Percentiles rank a stretch among this genome's conserved stretches.
Conservation (phyloP, 192 early-diverging fungal genomes). For the Umbelopsis isabellina region DNA sequence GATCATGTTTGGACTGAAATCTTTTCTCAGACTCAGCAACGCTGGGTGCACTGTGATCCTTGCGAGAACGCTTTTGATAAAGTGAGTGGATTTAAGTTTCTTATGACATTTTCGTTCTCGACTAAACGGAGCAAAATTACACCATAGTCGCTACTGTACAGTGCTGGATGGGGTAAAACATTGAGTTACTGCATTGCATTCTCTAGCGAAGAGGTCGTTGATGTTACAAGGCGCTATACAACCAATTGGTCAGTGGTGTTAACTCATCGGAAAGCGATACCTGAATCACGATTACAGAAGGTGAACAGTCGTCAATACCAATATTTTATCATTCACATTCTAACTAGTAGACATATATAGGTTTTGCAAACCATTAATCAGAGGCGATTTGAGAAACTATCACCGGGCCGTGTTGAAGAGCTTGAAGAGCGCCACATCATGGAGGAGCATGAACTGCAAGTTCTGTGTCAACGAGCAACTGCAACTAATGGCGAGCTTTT, state of each 20-base stretch:
- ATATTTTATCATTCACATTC: too few relatives aligned
- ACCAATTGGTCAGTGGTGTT: conserved; percentile 36
- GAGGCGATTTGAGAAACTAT: neutral
- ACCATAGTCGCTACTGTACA: conserved; percentile 51
- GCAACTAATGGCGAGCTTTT: conserved; percentile 23
- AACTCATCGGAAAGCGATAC: conserved; percentile 34
- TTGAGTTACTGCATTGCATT: conserved; percentile 52
- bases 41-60: conserved; percentile 60
- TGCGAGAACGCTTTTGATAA: conserved; percentile 61
- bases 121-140: neutral
- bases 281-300: conserved; percentile 37
- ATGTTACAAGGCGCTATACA: conserved; percentile 56
- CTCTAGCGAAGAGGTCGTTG: conserved; percentile 48
- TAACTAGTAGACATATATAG: neutral
- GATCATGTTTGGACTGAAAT: conserved; percentile 65
- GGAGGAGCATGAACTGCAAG: conserved; percentile 31
- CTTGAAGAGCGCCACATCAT: neutral
- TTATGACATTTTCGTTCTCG: neutral
- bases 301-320: neutral
- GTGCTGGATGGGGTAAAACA: conserved; percentile 56
- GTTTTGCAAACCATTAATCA: neutral
- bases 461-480: neutral
- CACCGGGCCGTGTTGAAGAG: conserved; percentile 6
- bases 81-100: conserved; percentile 16
- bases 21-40: conserved; percentile 48